Evolutionary conservation across 768 basidiomycete species (phyloP).

Genomic region (Lentinula edodes): DNA sequence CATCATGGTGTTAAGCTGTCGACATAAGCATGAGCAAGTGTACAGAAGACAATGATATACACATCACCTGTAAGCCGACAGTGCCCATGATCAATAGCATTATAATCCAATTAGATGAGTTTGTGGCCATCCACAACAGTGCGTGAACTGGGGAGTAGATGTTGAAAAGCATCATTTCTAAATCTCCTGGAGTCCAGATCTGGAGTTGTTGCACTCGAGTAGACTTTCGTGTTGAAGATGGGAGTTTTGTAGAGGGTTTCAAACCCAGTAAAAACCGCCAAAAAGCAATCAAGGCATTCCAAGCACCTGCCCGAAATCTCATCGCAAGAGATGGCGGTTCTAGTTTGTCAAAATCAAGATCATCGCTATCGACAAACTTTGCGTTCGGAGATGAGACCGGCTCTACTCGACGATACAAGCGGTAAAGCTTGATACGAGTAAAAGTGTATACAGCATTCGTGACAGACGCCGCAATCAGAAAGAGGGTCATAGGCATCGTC

Average conservation of each 20-base stretch:
- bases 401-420: slow-evolving; percentile 56
- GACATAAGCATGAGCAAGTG: not conserved
- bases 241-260: slow-evolving; percentile 33
- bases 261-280: slow-evolving; percentile 68
- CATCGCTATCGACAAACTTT: slow-evolving; percentile 51
- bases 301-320: slow-evolving; percentile 39
- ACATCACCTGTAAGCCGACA: slow-evolving; percentile 58
- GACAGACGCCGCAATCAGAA: slow-evolving; percentile 49
- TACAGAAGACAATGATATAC: slow-evolving; percentile 6
- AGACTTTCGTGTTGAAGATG: slow-evolving; percentile 31
- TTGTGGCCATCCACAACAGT: slow-evolving; percentile 67
- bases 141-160: slow-evolving; percentile 78
- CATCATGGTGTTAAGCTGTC: slow-evolving; percentile 44
- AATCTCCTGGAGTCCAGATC: slow-evolving; percentile 70
- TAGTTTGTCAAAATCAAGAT: slow-evolving; percentile 40
- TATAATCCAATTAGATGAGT: slow-evolving; percentile 70
- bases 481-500: slow-evolving; percentile 60
- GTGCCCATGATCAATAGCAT: slow-evolving; percentile 64
- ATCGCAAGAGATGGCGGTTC: slow-evolving; percentile 38
- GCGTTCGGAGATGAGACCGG: slow-evolving; percentile 69
- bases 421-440: slow-evolving; percentile 64
- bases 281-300: slow-evolving; percentile 48
- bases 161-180: slow-evolving; percentile 64
- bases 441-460: slow-evolving; percentile 64
- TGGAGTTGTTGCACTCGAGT: slow-evolving; percentile 70